These are phyloP conservation scores for Camelina laxa DNA, from an alignment of 345 rosid genomes.

Conservation along the genomic window DNA sequence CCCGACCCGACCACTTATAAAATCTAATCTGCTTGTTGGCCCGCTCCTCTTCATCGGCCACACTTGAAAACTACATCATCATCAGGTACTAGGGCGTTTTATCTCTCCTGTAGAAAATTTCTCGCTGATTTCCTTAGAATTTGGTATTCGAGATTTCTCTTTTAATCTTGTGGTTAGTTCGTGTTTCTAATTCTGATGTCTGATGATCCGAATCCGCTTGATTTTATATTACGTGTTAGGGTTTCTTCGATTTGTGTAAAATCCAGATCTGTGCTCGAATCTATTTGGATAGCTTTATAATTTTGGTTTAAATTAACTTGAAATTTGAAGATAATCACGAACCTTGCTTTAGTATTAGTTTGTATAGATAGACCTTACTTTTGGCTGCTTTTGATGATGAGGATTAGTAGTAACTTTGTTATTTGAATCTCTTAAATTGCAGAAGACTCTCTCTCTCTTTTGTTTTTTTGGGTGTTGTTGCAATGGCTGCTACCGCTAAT, in stretches of 20 bases:
- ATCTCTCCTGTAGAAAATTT: background rate
- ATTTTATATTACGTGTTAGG: background rate
- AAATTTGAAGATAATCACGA: background rate
- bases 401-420: too few relatives aligned
- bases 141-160: background rate
- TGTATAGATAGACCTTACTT: background rate
- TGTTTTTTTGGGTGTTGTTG: background rate
- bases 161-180: background rate
- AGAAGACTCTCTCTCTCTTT: too few relatives aligned
- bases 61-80: background rate
- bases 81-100: constrained; percentile 26
- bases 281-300: background rate
- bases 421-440: too few relatives aligned
- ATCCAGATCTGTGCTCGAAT: background rate
- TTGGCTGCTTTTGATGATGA: background rate
- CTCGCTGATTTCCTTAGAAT: background rate
- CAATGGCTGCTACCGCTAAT: constrained; percentile 73
- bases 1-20: background rate
- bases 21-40: background rate
- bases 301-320: background rate
- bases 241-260: background rate
- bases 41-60: background rate
- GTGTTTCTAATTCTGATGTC: background rate
- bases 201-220: background rate
- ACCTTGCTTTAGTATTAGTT: background rate